These are phyloP conservation scores for Colletotrichum limetticola DNA, from an alignment of 2,329 filamentous ascomycete species.

Conservation along the genomic window DNA sequence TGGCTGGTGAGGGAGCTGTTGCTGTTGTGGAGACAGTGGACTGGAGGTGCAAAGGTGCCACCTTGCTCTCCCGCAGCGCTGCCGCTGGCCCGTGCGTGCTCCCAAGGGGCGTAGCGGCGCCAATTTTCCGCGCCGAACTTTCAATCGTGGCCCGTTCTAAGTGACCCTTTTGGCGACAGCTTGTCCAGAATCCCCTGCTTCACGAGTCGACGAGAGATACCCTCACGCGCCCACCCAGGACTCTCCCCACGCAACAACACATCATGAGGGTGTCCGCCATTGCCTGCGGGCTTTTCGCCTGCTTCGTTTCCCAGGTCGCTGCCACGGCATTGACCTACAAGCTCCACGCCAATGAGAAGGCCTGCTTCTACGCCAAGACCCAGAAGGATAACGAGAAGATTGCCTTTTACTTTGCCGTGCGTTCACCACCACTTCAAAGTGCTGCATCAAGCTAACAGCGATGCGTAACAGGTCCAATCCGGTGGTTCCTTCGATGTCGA, in stretches of 20 bases:
- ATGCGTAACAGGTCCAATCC: slow-evolving; percentile 83
- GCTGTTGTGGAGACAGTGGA: not conserved
- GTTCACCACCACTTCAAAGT: slow-evolving; percentile 45
- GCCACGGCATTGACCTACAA: slow-evolving; percentile 96
- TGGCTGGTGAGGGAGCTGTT: slow-evolving; percentile 3
- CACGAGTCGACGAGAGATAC: slow-evolving; percentile 20
- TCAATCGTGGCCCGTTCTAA: slow-evolving; percentile 35
- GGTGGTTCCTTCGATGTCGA: slow-evolving; percentile 98
- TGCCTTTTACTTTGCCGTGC: slow-evolving; percentile 97
- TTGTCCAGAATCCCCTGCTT: slow-evolving; percentile 38
- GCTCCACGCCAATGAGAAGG: slow-evolving; percentile 88
- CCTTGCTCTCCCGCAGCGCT: not conserved
- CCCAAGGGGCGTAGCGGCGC: slow-evolving; percentile 30
- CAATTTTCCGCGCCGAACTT: slow-evolving; percentile 35
- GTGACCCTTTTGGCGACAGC: slow-evolving; percentile 39
- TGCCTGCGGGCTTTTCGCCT: slow-evolving; percentile 76
- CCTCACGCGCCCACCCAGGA: slow-evolving; percentile 28
- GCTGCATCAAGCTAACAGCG: not conserved
- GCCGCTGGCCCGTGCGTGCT: slow-evolving; percentile 18
- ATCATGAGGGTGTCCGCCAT: slow-evolving; percentile 75
- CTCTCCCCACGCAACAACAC: slow-evolving; percentile 29
- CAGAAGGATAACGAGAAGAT: slow-evolving; percentile 86
- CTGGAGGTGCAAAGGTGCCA: not conserved
- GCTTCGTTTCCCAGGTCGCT: slow-evolving; percentile 75
- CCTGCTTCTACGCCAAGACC: slow-evolving; percentile 91